phyloP scores from a whole-genome alignment of 2,329 filamentous ascomycete genomes.

The Ustulina deusta region DNA sequence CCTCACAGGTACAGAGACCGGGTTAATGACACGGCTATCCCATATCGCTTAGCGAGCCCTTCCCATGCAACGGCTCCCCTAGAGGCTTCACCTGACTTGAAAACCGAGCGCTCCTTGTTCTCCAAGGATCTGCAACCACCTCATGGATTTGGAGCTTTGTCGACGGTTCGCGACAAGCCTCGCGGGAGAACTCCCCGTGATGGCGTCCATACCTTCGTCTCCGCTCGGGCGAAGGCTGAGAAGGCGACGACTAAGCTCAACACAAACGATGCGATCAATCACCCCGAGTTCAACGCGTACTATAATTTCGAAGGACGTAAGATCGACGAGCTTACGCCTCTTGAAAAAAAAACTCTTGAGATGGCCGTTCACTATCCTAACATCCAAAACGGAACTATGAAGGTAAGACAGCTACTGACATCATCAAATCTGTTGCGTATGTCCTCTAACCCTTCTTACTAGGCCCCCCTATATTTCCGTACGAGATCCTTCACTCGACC shows the following conservation, averaged over 20 bases:
- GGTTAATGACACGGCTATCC: not conserved
- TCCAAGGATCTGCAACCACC: not conserved
- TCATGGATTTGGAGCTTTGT: slow-evolving; percentile 12
- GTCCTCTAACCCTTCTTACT: not conserved
- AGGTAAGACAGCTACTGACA: slow-evolving; percentile 15
- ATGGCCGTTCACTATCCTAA: slow-evolving; percentile 35
- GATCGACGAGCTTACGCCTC: slow-evolving; percentile 4
- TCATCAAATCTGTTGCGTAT: not conserved
- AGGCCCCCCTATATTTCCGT: slow-evolving; percentile 32
- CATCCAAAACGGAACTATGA: slow-evolving; percentile 26
- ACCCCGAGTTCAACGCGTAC: slow-evolving; percentile 23
- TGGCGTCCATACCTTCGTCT: slow-evolving; percentile 1
- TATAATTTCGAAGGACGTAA: slow-evolving; percentile 31
- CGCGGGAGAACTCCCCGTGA: not conserved
- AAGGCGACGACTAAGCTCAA: not conserved
- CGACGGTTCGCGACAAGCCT: not conserved
- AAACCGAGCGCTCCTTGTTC: slow-evolving; percentile 2
- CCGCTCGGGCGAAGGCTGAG: not conserved
- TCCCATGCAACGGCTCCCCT: not conserved
- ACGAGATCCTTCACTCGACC: slow-evolving; percentile 16
- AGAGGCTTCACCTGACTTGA: not conserved
- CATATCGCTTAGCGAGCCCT: not conserved
- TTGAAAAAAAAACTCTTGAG: slow-evolving; percentile 23
- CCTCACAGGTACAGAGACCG: not conserved
- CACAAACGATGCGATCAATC: slow-evolving; percentile 36